These are phyloP conservation scores for Penicillium sp. DNA, from an alignment of 2,329 filamentous ascomycete species.

Conservation along the genomic window DNA sequence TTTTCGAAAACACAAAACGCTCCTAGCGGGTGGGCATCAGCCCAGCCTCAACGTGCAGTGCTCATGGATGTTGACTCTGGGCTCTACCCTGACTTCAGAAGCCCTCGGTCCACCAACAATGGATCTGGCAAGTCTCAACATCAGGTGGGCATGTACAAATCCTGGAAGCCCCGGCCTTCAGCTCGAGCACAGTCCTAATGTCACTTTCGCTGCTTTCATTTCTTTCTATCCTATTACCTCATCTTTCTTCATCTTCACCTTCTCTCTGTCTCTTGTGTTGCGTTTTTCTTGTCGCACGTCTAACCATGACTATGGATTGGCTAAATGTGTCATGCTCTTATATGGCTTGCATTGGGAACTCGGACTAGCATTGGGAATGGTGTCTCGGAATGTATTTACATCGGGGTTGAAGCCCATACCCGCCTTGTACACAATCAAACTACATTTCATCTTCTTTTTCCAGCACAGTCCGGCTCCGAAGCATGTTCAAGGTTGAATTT, in stretches of 20 bases:
- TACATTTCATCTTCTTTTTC: neutral
- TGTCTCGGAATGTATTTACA: slow-evolving; percentile 16
- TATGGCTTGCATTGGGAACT: slow-evolving; percentile 4
- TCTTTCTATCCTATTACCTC: slow-evolving; percentile 17
- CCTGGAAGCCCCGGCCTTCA: slow-evolving; percentile 30
- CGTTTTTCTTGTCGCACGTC: no score
- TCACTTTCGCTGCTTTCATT: slow-evolving; percentile 3
- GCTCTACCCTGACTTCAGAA: slow-evolving; percentile 29
- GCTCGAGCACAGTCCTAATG: slow-evolving; percentile 21
- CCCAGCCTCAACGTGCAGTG: slow-evolving; percentile 40
- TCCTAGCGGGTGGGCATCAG: slow-evolving; percentile 24
- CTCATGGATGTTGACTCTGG: slow-evolving; percentile 40
- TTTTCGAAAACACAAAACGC: slow-evolving; percentile 25
- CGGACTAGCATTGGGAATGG: slow-evolving; percentile 28
- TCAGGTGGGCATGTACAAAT: slow-evolving; percentile 27
- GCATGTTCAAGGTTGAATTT: no score
- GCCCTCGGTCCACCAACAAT: slow-evolving; percentile 12
- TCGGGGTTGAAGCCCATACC: neutral
- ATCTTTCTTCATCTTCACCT: slow-evolving; percentile 10
- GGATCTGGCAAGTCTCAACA: slow-evolving; percentile 27
- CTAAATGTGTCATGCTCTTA: slow-evolving; percentile 12
- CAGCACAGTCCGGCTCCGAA: no score
- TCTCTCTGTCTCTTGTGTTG: slow-evolving; percentile 5
- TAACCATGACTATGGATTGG: neutral
- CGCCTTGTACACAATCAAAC: no score